Evolutionary conservation across 192 early-diverging fungal species (phyloP).

Genomic region (Thoreauomyces humboldtii): DNA sequence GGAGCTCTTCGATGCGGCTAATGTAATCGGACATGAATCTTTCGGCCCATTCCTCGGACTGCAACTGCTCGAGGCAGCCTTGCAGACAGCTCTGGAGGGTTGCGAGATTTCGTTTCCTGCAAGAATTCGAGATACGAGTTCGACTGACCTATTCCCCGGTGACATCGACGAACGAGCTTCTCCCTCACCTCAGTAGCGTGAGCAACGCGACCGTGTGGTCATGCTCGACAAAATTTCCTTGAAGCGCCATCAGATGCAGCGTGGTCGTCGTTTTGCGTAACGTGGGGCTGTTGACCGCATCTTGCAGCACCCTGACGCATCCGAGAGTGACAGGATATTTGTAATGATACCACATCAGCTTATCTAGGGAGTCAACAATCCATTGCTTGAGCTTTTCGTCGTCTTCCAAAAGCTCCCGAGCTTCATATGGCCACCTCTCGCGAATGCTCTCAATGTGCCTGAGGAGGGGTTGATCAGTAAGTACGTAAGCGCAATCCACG

Average conservation of each 20-base stretch:
- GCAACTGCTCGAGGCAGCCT: background rate
- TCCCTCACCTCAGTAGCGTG: background rate
- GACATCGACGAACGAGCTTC: background rate
- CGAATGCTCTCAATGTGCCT: constrained; percentile 44
- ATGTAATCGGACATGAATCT: background rate
- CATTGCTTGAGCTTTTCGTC: constrained; percentile 55
- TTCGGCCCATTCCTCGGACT: background rate
- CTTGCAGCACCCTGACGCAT: constrained; percentile 59
- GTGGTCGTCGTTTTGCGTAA: constrained; percentile 54
- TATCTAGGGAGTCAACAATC: constrained; percentile 48
- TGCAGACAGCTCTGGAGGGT: background rate
- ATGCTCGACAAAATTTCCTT: constrained; percentile 33
- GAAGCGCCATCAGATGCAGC: constrained; percentile 65
- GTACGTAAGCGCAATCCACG: background rate
- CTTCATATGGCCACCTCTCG: constrained; percentile 40
- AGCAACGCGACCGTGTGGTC: constrained; percentile 31
- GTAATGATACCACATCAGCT: constrained; percentile 54
- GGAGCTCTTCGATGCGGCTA: background rate
- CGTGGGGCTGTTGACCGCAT: constrained; percentile 40
- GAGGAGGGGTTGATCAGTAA: background rate
- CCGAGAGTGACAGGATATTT: constrained; percentile 61
- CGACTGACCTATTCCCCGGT: too few relatives aligned
- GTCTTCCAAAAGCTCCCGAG: constrained; percentile 52
- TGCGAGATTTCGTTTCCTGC: constrained; percentile 13
- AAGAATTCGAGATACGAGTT: background rate